phyloP scores from a whole-genome alignment of 768 basidiomycete genomes.

The Scleroderma citrinum region DNA sequence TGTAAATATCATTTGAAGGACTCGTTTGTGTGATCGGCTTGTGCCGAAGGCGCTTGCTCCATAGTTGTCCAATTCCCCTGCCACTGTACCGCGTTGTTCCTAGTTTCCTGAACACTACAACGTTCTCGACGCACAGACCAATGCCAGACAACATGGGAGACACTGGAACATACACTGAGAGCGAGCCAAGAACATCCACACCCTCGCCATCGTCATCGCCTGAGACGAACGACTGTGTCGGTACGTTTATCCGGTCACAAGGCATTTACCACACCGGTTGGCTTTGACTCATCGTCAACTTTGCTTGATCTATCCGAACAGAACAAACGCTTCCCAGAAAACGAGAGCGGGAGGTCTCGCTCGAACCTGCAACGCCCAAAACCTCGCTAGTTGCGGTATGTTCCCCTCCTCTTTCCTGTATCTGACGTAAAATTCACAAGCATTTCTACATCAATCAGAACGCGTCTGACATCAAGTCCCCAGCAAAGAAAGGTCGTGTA shows the following conservation, averaged over 20 bases:
- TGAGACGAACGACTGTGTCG: constrained; percentile 36
- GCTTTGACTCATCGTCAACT: constrained; percentile 18
- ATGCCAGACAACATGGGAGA: constrained; percentile 24
- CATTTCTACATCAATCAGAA: constrained; percentile 21
- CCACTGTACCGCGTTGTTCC: constrained; percentile 28
- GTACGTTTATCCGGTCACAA: constrained; percentile 29
- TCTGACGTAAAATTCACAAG: constrained; percentile 25
- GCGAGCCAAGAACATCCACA: constrained; percentile 17
- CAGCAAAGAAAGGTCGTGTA: constrained; percentile 72
- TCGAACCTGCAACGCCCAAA: constrained; percentile 58
- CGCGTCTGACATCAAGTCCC: constrained; percentile 45
- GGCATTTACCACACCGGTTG: constrained; percentile 21
- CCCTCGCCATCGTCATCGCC: constrained; percentile 40
- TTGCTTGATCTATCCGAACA: constrained; percentile 11
- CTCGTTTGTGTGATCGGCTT: constrained; percentile 19
- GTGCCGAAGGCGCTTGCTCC: constrained; percentile 20
- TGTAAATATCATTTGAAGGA: not conserved
- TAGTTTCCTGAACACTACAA: constrained; percentile 18
- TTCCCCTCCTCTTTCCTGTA: constrained; percentile 13
- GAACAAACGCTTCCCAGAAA: constrained; percentile 55
- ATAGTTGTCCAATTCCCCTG: constrained; percentile 18
- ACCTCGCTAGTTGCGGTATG: constrained; percentile 31
- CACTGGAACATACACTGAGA: constrained; percentile 5
- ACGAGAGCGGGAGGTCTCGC: constrained; percentile 71
- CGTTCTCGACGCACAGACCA: constrained; percentile 28